Conservation (phyloP, 805 yeast genomes). For the Lachancea mirantina region DNA sequence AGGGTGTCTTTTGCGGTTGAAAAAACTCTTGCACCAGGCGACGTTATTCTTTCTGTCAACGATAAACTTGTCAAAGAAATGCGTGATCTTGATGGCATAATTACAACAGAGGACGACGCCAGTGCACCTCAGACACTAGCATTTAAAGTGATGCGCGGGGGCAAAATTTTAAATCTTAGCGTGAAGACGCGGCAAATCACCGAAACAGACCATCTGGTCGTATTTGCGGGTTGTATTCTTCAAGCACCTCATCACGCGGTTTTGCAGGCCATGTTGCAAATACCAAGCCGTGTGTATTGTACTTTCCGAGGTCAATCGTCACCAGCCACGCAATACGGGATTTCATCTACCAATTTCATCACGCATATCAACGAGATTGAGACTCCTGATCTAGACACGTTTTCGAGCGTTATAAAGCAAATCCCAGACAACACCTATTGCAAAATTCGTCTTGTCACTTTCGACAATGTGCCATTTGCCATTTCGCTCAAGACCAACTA, state of each 20-base stretch:
- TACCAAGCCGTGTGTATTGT: constrained; percentile 82
- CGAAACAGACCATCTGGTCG: constrained; percentile 58
- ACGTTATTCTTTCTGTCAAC: constrained; percentile 65
- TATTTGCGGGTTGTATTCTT: constrained; percentile 78
- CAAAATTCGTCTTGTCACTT: constrained; percentile 71
- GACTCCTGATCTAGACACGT: constrained; percentile 63
- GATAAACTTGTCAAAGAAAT: constrained; percentile 57
- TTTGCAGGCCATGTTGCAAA: constrained; percentile 66
- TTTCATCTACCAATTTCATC: constrained; percentile 73
- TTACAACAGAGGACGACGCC: constrained; percentile 35
- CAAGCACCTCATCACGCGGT: constrained; percentile 94
- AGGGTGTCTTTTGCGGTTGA: constrained; percentile 53
- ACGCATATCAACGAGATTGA: constrained; percentile 80
- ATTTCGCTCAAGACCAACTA: constrained; percentile 78
- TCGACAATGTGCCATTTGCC: constrained; percentile 83
- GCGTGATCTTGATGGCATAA: constrained; percentile 50
- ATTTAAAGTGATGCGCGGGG: constrained; percentile 67
- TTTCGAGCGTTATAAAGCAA: constrained; percentile 54
- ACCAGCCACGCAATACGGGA: constrained; percentile 77
- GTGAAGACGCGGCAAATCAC: constrained; percentile 61
- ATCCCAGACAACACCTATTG: constrained; percentile 78
- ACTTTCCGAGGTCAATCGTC: constrained; percentile 71
- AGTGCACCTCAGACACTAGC: constrained; percentile 32
- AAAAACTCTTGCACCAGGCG: constrained; percentile 48
- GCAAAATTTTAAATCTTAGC: constrained; percentile 49